These are phyloP conservation scores for Aspergillus fijiensis DNA, from an alignment of 2,329 filamentous ascomycete species.

Conservation along the genomic window DNA sequence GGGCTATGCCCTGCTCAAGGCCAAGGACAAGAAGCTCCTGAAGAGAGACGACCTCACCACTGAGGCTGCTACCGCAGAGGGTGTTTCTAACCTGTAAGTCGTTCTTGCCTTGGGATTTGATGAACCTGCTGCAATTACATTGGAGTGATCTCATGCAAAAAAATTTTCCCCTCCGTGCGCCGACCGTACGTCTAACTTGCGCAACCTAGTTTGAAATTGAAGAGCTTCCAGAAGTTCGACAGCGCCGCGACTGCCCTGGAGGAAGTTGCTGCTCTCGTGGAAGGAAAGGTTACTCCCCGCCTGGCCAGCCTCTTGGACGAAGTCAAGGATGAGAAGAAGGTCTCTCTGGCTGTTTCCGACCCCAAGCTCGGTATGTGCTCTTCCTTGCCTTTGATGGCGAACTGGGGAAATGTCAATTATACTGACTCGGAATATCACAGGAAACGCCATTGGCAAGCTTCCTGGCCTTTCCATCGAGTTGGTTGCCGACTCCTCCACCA, in stretches of 20 bases:
- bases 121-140: neutral
- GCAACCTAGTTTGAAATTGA: conserved; percentile 74
- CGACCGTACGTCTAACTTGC: conserved; percentile 25
- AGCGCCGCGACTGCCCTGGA: conserved; percentile 86
- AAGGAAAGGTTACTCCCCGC: conserved; percentile 92
- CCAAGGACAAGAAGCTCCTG: conserved; percentile 96
- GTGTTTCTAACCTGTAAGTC: conserved; percentile 79
- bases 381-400: neutral
- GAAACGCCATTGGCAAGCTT: conserved; percentile 87
- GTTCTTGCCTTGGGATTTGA: neutral
- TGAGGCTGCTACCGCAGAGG: conserved; percentile 76
- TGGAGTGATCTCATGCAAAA: conserved; percentile 21
- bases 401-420: neutral
- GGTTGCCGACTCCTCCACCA: conserved; percentile 76
- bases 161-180: conserved; percentile 21
- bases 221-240: conserved; percentile 97
- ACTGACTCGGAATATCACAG: conserved; percentile 35
- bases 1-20: conserved; percentile 97
- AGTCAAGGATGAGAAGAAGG: conserved; percentile 97
- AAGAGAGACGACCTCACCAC: conserved; percentile 78
- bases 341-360: conserved; percentile 89
- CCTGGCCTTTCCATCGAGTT: conserved; percentile 82
- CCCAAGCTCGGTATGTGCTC: conserved; percentile 68
- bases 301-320: conserved; percentile 78
- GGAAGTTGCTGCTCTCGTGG: conserved; percentile 82